Conservation (phyloP, 2,329 filamentous ascomycete species). For the Cordyceps pruinosa region DNA sequence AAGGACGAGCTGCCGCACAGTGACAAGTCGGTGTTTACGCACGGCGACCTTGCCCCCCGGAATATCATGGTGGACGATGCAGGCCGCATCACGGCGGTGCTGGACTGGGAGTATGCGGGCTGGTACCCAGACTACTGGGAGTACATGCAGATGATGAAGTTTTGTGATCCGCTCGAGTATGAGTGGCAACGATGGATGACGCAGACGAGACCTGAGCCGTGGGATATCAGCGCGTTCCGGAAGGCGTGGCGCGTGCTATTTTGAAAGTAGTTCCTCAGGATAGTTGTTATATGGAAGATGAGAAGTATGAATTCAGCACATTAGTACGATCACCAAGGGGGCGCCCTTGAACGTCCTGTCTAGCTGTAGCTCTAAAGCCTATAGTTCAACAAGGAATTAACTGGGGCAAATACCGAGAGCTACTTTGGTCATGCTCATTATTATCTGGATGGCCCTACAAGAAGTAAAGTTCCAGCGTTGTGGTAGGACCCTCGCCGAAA, state of each 20-base stretch:
- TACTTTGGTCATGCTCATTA: neutral
- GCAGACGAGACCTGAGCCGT: constrained; percentile 11
- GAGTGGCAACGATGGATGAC: constrained; percentile 15
- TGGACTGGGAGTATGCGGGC: constrained; percentile 17
- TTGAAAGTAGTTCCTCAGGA: neutral
- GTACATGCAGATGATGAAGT: constrained; percentile 15
- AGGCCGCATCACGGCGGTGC: constrained; percentile 13
- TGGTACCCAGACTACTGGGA: constrained; percentile 11
- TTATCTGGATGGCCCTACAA: neutral
- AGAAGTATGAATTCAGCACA: neutral
- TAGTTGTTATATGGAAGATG: neutral
- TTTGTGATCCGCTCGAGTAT: constrained; percentile 7
- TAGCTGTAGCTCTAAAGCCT: neutral
- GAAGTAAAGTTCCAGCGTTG: neutral
- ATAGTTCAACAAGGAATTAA: neutral
- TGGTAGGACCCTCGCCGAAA: neutral
- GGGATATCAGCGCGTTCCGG: constrained; percentile 12
- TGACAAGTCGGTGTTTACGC: constrained; percentile 15
- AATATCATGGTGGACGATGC: constrained; percentile 17
- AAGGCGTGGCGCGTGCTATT: constrained; percentile 8
- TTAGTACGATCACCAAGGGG: neutral
- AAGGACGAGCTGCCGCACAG: constrained; percentile 3
- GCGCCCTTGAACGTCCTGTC: neutral
- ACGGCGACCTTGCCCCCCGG: constrained; percentile 16
- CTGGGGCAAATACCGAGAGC: neutral